Evolutionary conservation across 805 yeast species (phyloP), one percentile per base, ranked within the genome.

Genomic region (Yamadazyma akitaensis): DNA sequence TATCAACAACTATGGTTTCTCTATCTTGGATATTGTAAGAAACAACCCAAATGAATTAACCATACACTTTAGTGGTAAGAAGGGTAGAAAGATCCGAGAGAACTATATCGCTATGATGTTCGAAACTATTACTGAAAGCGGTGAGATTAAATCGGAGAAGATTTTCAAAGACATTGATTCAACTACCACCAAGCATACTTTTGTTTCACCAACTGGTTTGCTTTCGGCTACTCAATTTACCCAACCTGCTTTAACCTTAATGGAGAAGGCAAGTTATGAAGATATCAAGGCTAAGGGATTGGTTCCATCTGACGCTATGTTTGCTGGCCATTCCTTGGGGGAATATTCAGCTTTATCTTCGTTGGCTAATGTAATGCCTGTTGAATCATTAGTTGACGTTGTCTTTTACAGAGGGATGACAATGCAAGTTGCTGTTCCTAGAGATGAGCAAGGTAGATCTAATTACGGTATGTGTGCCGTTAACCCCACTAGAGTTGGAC

Each of bases 351-450:
- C 99, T 13, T 80, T 94, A 63, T 89, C 98, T 14, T 90, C 99
- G 24, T 77, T 94, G 61, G 99, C 97, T 45, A 96, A 94, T 66
- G 97, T 95, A 49, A 92, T 94, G 98, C 96, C 98, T 41, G 90
- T 94, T 59, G 99, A 94, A 75, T 86, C 96, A 5, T 78, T 92
- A 57, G 97, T 92, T 53, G 98, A 92, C 68, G 96, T 92, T 68
- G 98, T 92, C 45, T 94, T 94, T 80, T 95, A 94, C 81, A 85
- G 99, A 78, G 99, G 99, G 80, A 94, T 94, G 98, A 95, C 99
- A 42, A 94, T 94, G 99, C 99, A 94, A 77, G 99, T 94, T 55
- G 99, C 99, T 40, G 99, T 94, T 56, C 98, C 98, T 65, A 86
- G 99, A 76, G 99, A 94, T 71, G 80, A 83, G 46, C 65, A 72